These are phyloP conservation scores for Scleromitrula shiraiana DNA, from an alignment of 2,329 filamentous ascomycete species.

Conservation along the genomic window DNA sequence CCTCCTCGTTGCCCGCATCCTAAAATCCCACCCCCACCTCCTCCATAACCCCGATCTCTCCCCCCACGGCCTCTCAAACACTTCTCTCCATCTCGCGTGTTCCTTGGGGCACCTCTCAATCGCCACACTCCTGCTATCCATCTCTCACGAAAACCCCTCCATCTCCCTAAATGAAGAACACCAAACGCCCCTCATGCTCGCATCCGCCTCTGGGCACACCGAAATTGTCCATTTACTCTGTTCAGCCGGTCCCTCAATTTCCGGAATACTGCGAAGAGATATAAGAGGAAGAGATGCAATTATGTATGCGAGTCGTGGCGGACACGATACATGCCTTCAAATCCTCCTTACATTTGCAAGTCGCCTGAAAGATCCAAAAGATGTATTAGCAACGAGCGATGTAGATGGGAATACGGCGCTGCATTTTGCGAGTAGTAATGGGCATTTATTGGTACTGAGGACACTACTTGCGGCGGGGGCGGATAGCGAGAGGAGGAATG, in stretches of 20 bases:
- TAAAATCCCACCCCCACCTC: constrained; percentile 61
- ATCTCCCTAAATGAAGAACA: constrained; percentile 72
- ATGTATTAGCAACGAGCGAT: constrained; percentile 47
- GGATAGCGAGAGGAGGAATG: constrained; percentile 62
- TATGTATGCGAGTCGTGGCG: constrained; percentile 53
- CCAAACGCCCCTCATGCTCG: constrained; percentile 77
- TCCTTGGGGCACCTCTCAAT: constrained; percentile 63
- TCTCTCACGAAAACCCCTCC: constrained; percentile 61
- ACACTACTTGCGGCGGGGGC: constrained; percentile 73
- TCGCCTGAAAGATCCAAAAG: constrained; percentile 9
- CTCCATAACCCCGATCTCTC: constrained; percentile 74
- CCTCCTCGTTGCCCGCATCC: constrained; percentile 66
- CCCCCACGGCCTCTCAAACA: constrained; percentile 60
- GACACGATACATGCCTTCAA: constrained; percentile 58
- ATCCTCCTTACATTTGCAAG: constrained; percentile 55
- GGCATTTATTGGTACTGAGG: constrained; percentile 68
- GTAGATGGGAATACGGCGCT: constrained; percentile 75
- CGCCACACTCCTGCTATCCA: constrained; percentile 56
- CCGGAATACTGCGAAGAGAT: constrained; percentile 46
- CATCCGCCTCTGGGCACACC: constrained; percentile 59
- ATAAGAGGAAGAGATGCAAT: constrained; percentile 63
- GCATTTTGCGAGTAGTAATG: constrained; percentile 78
- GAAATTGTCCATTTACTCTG: constrained; percentile 67
- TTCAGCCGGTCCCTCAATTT: constrained; percentile 45
- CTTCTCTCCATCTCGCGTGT: constrained; percentile 74